These are phyloP conservation scores for Begonia fuchsioides DNA, from an alignment of 306 rosid genomes.

Conservation along the genomic window DNA sequence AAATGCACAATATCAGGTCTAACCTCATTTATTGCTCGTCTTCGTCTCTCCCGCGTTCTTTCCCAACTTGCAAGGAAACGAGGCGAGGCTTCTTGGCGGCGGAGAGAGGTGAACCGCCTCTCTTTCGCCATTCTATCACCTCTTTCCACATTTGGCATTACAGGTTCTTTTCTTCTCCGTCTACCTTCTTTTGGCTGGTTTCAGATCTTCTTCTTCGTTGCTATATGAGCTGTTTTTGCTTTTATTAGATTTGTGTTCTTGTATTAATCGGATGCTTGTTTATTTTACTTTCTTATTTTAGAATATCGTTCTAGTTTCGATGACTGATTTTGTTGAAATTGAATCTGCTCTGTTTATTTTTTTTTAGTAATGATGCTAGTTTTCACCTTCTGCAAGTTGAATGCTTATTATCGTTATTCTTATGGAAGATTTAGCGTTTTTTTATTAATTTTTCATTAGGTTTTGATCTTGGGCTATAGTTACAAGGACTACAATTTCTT, in stretches of 20 bases:
- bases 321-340: not conserved
- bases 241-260: not conserved
- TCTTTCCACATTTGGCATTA: not conserved
- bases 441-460: not conserved
- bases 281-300: not conserved
- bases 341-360: not conserved
- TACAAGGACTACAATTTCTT: no score
- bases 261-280: not conserved
- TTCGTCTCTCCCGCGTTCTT: not conserved
- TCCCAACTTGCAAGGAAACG: not conserved
- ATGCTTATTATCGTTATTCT: not conserved
- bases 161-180: not conserved
- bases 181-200: not conserved
- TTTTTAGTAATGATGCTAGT: not conserved
- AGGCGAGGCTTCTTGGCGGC: not conserved
- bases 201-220: not conserved
- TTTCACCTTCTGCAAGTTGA: not conserved
- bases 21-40: not conserved
- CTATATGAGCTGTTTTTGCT: constrained; percentile 1
- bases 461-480: no score
- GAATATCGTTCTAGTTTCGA: not conserved
- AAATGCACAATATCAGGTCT: not conserved
- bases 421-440: not conserved
- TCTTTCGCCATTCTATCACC: not conserved
- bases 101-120: not conserved